phyloP scores from a whole-genome alignment of 106 monocot species.

The Xerophyta viscosa region DNA sequence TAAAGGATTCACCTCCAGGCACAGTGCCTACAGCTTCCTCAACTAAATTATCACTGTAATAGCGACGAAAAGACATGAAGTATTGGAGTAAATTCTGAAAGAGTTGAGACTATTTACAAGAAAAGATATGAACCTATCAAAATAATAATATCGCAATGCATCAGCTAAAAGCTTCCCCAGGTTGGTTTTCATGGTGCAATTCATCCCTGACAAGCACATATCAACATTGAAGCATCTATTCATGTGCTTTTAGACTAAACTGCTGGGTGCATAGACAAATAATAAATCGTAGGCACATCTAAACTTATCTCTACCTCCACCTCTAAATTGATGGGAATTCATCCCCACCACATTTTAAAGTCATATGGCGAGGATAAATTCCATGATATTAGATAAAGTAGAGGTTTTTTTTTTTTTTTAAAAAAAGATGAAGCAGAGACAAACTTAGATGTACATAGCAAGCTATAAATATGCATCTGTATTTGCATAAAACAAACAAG shows the following conservation, averaged over 20 bases:
- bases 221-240: too few species aligned
- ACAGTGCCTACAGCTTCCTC: slow-evolving; percentile 59
- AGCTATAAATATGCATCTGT: not conserved
- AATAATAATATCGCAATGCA: slow-evolving; percentile 71
- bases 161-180: slow-evolving; percentile 68
- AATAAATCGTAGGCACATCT: too few species aligned
- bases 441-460: too few species aligned
- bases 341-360: too few species aligned
- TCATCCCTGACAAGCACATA: slow-evolving; percentile 68
- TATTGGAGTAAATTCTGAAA: slow-evolving; percentile 5
- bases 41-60: slow-evolving; percentile 60
- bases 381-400: too few species aligned
- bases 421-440: too few species aligned
- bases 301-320: too few species aligned
- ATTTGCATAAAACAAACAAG: not conserved
- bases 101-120: not conserved
- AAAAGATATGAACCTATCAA: slow-evolving; percentile 58
- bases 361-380: too few species aligned
- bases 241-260: too few species aligned
- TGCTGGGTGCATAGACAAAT: too few species aligned
- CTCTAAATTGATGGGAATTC: too few species aligned
- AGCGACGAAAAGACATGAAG: slow-evolving; percentile 4
- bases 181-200: slow-evolving; percentile 54
- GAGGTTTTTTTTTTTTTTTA: too few species aligned
- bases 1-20: slow-evolving; percentile 34